Evolutionary conservation across 805 yeast species (phyloP).

Genomic region (Nakazawaea holstii): DNA sequence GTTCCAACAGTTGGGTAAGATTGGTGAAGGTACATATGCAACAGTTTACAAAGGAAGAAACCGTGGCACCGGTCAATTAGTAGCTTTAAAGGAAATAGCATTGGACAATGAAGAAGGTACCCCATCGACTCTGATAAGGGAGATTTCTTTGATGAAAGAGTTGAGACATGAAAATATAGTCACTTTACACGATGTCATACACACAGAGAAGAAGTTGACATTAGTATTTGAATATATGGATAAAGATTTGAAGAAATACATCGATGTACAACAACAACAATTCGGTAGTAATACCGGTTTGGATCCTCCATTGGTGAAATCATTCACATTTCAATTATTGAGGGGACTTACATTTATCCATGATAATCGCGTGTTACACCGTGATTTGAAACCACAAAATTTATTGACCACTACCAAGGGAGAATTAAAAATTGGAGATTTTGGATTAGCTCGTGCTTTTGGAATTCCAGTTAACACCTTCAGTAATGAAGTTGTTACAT

Average conservation of each 20-base stretch:
- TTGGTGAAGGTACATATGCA: constrained; percentile 96
- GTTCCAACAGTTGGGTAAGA: constrained; percentile 53
- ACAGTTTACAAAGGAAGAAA: constrained; percentile 96
- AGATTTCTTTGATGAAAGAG: constrained; percentile 92
- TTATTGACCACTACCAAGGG: constrained; percentile 85
- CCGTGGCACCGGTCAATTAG: constrained; percentile 79
- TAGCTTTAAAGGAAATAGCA: constrained; percentile 91
- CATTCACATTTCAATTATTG: constrained; percentile 90
- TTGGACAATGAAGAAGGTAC: constrained; percentile 97
- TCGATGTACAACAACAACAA: constrained; percentile 71
- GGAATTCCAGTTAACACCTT: constrained; percentile 98
- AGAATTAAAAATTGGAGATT: constrained; percentile 89
- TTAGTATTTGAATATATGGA: constrained; percentile 92
- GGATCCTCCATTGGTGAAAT: constrained; percentile 69
- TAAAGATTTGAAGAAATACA: constrained; percentile 86
- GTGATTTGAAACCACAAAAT: constrained; percentile 94
- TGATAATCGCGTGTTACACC: constrained; percentile 76
- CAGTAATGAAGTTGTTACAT: constrained; percentile 94
- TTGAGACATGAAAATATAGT: constrained; percentile 90
- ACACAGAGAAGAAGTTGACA: constrained; percentile 92
- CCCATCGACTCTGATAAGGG: constrained; percentile 96
- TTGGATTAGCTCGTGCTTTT: constrained; percentile 95
- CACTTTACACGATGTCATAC: constrained; percentile 90
- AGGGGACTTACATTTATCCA: constrained; percentile 87
- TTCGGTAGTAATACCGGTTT: constrained; percentile 56